Percentiles rank a stretch among this genome's conserved stretches.
phyloP scores from a whole-genome alignment of 2,329 filamentous ascomycete genomes.

The Pestalotiopsis sp. region DNA sequence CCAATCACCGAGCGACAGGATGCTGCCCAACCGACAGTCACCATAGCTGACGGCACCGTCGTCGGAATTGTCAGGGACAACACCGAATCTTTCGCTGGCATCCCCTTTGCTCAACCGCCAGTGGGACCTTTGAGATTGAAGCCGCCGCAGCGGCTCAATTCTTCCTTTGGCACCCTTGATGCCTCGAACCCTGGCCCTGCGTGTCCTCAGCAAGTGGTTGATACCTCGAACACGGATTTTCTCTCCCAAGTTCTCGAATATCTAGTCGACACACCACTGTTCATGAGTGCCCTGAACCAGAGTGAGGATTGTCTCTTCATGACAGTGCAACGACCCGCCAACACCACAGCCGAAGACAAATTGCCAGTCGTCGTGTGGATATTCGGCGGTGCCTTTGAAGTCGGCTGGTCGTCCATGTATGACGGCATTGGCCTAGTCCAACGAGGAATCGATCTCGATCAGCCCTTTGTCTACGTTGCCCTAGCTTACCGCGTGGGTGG shows the following conservation, averaged over 20 bases:
- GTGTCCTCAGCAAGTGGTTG: constrained; percentile 74
- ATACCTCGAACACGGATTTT: constrained; percentile 33
- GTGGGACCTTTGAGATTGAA: constrained; percentile 68
- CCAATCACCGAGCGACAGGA: constrained; percentile 20
- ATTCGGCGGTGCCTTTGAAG: constrained; percentile 68
- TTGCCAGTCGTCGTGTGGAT: constrained; percentile 74
- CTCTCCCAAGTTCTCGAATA: constrained; percentile 46
- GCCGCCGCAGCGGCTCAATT: constrained; percentile 65
- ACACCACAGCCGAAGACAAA: constrained; percentile 56
- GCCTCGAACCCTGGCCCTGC: constrained; percentile 61
- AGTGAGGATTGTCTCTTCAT: constrained; percentile 69
- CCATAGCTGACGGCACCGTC: constrained; percentile 31
- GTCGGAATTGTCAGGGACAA: constrained; percentile 24
- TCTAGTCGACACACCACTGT: constrained; percentile 58
- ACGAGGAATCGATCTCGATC: constrained; percentile 48
- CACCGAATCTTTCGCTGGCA: constrained; percentile 73
- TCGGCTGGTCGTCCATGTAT: constrained; percentile 49
- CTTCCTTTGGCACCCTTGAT: constrained; percentile 61
- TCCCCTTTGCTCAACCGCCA: constrained; percentile 76
- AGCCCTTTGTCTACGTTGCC: constrained; percentile 74
- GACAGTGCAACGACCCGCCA: constrained; percentile 61
- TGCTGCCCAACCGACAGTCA: constrained; percentile 24
- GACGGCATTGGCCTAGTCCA: constrained; percentile 51
- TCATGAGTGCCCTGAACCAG: constrained; percentile 56
- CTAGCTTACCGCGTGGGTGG: constrained; percentile 79